phyloP scores from a whole-genome alignment of 2,329 filamentous ascomycete genomes.

The Cladophialophora chaetospira region DNA sequence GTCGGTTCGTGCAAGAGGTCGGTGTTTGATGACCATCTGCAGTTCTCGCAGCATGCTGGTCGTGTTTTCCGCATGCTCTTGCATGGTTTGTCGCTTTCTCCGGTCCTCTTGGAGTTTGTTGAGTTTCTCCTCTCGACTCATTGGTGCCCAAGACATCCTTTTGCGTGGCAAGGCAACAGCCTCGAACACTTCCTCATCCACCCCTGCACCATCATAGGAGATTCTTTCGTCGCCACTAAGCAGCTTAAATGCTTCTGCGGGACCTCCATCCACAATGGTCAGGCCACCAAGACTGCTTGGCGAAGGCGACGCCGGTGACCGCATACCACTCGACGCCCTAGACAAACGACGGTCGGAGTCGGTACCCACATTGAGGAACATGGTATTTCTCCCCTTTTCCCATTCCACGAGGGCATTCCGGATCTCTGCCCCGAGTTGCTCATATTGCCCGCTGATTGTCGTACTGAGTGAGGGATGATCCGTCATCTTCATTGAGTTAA shows the following conservation, averaged over 20 bases:
- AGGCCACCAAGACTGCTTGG: slow-evolving; percentile 48
- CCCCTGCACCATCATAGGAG: slow-evolving; percentile 43
- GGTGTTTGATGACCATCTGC: slow-evolving; percentile 77
- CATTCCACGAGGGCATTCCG: slow-evolving; percentile 78
- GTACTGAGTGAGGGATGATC: slow-evolving; percentile 73
- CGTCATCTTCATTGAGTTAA: slow-evolving; percentile 67
- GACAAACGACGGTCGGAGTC: slow-evolving; percentile 41
- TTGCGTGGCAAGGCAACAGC: slow-evolving; percentile 77
- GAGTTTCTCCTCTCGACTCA: slow-evolving; percentile 86
- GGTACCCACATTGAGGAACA: slow-evolving; percentile 72
- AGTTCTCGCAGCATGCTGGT: slow-evolving; percentile 90
- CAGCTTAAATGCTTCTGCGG: slow-evolving; percentile 71
- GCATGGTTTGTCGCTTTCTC: slow-evolving; percentile 68
- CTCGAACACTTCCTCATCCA: slow-evolving; percentile 83
- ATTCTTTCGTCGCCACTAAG: slow-evolving; percentile 68
- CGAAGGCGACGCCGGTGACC: slow-evolving; percentile 47
- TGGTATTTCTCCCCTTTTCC: slow-evolving; percentile 81
- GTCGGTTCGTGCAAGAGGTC: slow-evolving; percentile 45
- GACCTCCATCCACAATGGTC: slow-evolving; percentile 57
- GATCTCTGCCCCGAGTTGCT: slow-evolving; percentile 87
- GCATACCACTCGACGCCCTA: slow-evolving; percentile 24
- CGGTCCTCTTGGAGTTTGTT: slow-evolving; percentile 85
- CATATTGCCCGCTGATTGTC: slow-evolving; percentile 84
- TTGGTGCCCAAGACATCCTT: slow-evolving; percentile 53
- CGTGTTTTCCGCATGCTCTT: slow-evolving; percentile 76